Evolutionary conservation across 768 basidiomycete genomes (phyloP).

Genomic region (Exsudoporus frostii): DNA sequence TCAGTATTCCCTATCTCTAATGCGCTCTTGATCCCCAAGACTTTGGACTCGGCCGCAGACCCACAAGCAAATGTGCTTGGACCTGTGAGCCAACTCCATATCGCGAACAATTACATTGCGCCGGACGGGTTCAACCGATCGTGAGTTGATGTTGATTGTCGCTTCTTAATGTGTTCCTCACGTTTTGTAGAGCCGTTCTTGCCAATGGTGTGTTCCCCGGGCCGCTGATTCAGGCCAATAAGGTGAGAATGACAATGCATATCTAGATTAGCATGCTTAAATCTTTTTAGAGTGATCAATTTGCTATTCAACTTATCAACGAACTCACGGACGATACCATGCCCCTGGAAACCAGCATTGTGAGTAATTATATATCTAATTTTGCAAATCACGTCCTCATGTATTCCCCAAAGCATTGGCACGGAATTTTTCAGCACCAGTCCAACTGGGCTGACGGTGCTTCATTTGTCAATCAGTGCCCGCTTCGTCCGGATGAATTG

Average conservation of each 20-base stretch:
- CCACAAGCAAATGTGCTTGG: constrained; percentile 10
- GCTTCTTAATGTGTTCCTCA: not conserved
- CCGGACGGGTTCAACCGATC: constrained; percentile 49
- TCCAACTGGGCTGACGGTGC: constrained; percentile 37
- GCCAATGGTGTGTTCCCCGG: constrained; percentile 45
- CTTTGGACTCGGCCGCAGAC: not conserved
- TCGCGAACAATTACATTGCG: constrained; percentile 39
- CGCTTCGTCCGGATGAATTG: constrained; percentile 31
- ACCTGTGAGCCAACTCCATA: constrained; percentile 23
- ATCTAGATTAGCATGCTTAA: not conserved
- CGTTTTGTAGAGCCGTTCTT: constrained; percentile 36
- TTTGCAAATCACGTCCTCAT: constrained; percentile 16
- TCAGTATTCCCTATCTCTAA: constrained; percentile 6
- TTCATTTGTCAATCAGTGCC: constrained; percentile 43
- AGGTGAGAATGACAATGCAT: constrained; percentile 15
- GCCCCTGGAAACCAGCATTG: constrained; percentile 43
- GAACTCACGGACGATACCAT: constrained; percentile 44
- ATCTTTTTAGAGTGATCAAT: constrained; percentile 32
- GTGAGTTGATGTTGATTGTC: constrained; percentile 18
- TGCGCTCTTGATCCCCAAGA: not conserved
- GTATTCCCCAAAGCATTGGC: constrained; percentile 29
- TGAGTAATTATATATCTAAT: constrained; percentile 12
- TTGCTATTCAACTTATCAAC: constrained; percentile 44
- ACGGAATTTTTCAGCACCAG: constrained; percentile 27
- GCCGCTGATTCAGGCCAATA: constrained; percentile 42